Evolutionary conservation across 2,329 filamentous ascomycete species (phyloP).

Genomic region (Alternaria gaisen): DNA sequence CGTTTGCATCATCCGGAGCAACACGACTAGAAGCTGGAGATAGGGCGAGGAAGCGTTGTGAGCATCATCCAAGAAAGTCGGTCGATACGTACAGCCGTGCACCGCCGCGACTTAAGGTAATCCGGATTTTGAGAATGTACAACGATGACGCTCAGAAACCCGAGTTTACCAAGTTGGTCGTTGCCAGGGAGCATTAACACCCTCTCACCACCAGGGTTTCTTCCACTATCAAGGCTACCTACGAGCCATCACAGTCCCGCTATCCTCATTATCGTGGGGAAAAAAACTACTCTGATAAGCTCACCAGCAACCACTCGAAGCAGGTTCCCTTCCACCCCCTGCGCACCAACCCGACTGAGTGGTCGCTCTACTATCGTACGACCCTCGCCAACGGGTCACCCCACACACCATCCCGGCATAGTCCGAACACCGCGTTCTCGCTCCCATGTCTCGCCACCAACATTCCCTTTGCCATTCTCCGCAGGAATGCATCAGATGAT

Average conservation of each 20-base stretch:
- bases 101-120: neutral
- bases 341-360: neutral
- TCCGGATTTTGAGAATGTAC: neutral
- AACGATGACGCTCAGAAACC: neutral
- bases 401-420: conserved; percentile 10
- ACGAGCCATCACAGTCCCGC: neutral
- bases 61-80: neutral
- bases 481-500: neutral
- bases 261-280: neutral
- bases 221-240: neutral
- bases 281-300: neutral
- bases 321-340: neutral
- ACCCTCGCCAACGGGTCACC: conserved; percentile 8
- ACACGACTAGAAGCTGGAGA: neutral
- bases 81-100: no score
- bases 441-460: conserved; percentile 10
- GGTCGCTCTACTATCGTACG: conserved; percentile 14
- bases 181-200: neutral
- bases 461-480: neutral
- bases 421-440: conserved; percentile 3
- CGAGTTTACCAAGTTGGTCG: neutral
- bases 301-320: neutral
- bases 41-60: neutral
- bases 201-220: neutral
- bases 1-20: neutral